Evolutionary conservation across 345 rosid genomes (phyloP), one percentile per base, ranked within the genome.

Genomic region (Moringa oleifera): DNA sequence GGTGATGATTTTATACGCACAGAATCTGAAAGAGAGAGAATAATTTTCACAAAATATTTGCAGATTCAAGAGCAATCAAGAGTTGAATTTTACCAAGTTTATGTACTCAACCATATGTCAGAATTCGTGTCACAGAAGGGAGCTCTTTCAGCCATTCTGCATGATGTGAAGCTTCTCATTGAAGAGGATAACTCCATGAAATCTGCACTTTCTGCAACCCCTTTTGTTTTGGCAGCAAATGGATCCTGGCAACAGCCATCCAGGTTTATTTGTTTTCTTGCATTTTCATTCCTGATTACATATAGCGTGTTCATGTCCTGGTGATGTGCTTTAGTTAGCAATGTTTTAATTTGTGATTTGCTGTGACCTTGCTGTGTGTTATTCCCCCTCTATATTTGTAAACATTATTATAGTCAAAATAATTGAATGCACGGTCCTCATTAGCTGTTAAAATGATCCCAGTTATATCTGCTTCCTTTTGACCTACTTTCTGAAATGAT

Each of bases 161-260:
- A 75, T 66, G 96, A 89, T 68, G 66, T 92, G 73, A 92, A 87
- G 77, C 79, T 81, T 75, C 75, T 92, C 65, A 73, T 81, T 64
- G 83, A 77, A n/a, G 80, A 73, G 67, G 96, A 92, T 77, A 58
- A 59, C 61, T 75, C 91, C 66, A 81, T 84, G 64, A 86, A 70
- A 72, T 67, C 78, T 66, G 81, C 78, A 52, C 69, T 92, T 62
- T 85, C 88, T 0, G 51, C 58, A 13, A 80, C 80, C 4, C 90
- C 95, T 64, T 89, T 92, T 82, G 93, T 92, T 75, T 82, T 89
- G 59, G 82, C 92, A 53, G 92, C 85, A 46, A 69, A 92, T 71
- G 96, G 96, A 75, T 74, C 76, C 57, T 92, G 98, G 98, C 89
- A 83, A 75, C 85, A 81, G 51, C 95, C 98, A 61, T 89, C 91